Evolutionary conservation across 768 basidiomycete genomes (phyloP), one percentile per base, ranked within the genome.

Genomic region (Amanita molliuscula): DNA sequence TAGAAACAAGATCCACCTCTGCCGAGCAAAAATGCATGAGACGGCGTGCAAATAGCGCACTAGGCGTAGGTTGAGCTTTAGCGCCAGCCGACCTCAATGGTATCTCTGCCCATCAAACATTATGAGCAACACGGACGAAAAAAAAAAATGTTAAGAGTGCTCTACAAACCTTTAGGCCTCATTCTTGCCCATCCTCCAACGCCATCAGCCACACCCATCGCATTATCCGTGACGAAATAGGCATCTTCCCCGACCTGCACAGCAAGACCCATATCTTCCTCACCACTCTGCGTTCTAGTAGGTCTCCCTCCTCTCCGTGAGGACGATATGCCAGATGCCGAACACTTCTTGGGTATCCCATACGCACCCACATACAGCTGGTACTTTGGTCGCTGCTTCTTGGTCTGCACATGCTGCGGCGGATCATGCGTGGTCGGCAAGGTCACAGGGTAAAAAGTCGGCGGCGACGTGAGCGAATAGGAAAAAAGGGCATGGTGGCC

Each of bases 191-290:
- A 96, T 0, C 93, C 93, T 0, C 94, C 94, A 0, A 97, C 94
- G 26, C 94, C 94, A 61, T 97, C 94, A 3, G 93, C 90, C 7
- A 98, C 84, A 15, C 94, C 94, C 73, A 98, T 83, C 5, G 90
- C 88, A 60, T 92, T 87, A 51, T 82, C 77, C 4, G 78, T 70
- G 5, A 89, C 67, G 54, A 90, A 90, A 60, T 92, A 95, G 4
- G 92, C 88, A 59, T 97, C 93, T 63, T 97, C 93, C 35, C 93
- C 93, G 9, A 96, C 82, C 60, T 89, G 85, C 0, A 85, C 81
- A 0, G 87, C 75, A 10, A 84, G 72, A 21, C 68, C 63, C 2
- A 62, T 38, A 9, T 67, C 62, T 15, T 68, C 65, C 0, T 58
- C 47, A 47, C 66, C 37, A 52, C 64, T 57, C 51, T 67, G 56